Conservation (phyloP, 2,329 filamentous ascomycete species). For the Talaromyces sp. region DNA sequence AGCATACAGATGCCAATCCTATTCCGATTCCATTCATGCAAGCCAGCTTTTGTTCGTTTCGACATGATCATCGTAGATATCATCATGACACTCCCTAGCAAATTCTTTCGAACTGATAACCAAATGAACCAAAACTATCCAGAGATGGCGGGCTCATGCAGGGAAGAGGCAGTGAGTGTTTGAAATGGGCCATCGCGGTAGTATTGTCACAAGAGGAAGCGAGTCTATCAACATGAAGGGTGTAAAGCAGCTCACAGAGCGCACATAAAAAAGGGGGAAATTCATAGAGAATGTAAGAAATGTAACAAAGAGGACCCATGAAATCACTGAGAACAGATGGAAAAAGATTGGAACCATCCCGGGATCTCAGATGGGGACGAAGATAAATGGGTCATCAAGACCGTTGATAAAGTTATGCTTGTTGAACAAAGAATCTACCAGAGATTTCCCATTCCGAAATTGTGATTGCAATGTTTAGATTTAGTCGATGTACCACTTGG, state of each 20-base stretch:
- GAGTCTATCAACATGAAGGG: constrained; percentile 23
- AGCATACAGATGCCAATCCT: not conserved
- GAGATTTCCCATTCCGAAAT: constrained; percentile 18
- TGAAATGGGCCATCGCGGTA: constrained; percentile 17
- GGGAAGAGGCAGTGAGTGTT: not conserved
- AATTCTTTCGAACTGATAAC: not conserved
- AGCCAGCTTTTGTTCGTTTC: not conserved
- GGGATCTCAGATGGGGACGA: constrained; percentile 15
- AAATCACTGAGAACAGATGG: not conserved
- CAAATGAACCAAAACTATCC: not conserved
- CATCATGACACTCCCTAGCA: constrained; percentile 2
- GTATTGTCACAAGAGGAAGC: constrained; percentile 25
- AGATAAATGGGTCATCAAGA: constrained; percentile 23
- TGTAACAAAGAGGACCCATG: constrained; percentile 12
- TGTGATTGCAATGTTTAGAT: constrained; percentile 16
- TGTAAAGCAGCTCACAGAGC: constrained; percentile 21
- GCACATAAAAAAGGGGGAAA: constrained; percentile 15
- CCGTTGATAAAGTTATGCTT: constrained; percentile 2
- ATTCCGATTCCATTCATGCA: not conserved
- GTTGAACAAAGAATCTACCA: constrained; percentile 24
- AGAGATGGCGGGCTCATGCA: constrained; percentile 1
- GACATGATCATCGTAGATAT: constrained; percentile 7
- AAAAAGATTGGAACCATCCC: not conserved
- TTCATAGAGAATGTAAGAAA: constrained; percentile 21
- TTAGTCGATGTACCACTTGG: constrained; percentile 47